Percentiles rank a stretch among this genome's conserved stretches.
phyloP scores from a whole-genome alignment of 148 eudicot species.

The Amaranthus hypochondriacus region DNA sequence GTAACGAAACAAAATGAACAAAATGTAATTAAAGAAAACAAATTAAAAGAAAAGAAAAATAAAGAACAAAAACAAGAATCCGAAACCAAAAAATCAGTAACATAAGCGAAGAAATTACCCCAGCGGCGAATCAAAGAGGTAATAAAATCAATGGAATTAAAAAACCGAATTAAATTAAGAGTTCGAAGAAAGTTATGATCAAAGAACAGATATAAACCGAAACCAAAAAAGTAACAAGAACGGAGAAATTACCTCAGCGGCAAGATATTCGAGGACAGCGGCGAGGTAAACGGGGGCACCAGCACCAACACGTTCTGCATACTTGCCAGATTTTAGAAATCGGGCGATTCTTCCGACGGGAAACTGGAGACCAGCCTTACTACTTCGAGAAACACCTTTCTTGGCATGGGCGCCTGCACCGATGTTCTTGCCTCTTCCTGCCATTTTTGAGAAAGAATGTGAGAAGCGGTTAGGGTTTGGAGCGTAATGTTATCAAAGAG shows the following conservation, averaged over 20 bases:
- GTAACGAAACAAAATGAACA: too few relatives aligned
- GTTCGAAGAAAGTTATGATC: background rate
- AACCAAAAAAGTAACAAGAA: background rate
- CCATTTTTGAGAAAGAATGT: constrained; percentile 15
- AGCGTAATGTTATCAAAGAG: background rate
- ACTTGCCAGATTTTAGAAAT: constrained; percentile 36
- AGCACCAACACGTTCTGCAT: constrained; percentile 42
- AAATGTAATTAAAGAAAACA: too few relatives aligned
- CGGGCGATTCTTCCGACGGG: constrained; percentile 42
- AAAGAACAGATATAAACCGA: background rate
- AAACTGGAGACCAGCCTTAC: constrained; percentile 40
- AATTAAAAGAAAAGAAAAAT: too few relatives aligned
- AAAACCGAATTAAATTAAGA: background rate
- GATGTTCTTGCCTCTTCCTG: constrained; percentile 35
- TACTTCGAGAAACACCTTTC: constrained; percentile 31
- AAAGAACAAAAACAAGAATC: too few relatives aligned
- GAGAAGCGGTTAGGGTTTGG: background rate
- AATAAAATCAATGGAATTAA: background rate
- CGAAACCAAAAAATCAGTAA: too few relatives aligned
- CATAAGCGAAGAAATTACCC: too few relatives aligned
- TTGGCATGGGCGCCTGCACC: constrained; percentile 29
- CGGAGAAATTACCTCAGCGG: constrained; percentile 27
- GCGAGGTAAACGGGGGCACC: constrained; percentile 43
- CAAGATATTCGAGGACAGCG: constrained; percentile 38
- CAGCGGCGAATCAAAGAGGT: background rate